Evolutionary conservation across 768 basidiomycete genomes (phyloP).

Genomic region (Pleurotus sapidus): DNA sequence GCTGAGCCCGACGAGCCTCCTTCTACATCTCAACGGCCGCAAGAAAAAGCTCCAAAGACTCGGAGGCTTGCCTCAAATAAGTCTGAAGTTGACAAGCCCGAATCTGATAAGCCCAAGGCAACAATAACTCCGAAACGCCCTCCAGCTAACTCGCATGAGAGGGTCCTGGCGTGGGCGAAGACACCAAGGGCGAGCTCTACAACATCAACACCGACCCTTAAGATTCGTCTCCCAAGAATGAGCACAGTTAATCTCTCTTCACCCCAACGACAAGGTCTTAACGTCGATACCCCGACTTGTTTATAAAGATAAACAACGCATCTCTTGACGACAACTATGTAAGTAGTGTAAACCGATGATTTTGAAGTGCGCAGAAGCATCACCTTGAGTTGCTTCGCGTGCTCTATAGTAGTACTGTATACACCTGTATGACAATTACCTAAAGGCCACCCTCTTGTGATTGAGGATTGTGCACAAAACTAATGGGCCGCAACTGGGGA

Average conservation of each 20-base stretch:
- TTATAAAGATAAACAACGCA: neutral
- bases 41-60: slow-evolving; percentile 9
- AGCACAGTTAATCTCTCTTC: slow-evolving; percentile 25
- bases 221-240: slow-evolving; percentile 52
- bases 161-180: slow-evolving; percentile 1
- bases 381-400: too few relatives aligned
- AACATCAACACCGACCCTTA: slow-evolving; percentile 41
- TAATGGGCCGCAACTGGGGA: too few relatives aligned
- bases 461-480: too few relatives aligned
- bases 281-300: slow-evolving; percentile 7
- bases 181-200: slow-evolving; percentile 14
- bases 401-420: too few relatives aligned
- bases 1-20: slow-evolving; percentile 1
- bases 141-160: slow-evolving; percentile 23
- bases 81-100: slow-evolving; percentile 8
- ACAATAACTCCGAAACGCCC: neutral
- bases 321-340: too few relatives aligned
- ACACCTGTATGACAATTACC: too few relatives aligned
- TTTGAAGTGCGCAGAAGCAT: too few relatives aligned
- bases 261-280: slow-evolving; percentile 7
- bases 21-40: neutral
- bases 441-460: too few relatives aligned
- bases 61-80: slow-evolving; percentile 3
- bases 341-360: too few relatives aligned
- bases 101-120: slow-evolving; percentile 10